Base-by-base conservation (phyloP, 768 basidiomycete genomes). In the Boletus speciosus region DNA sequence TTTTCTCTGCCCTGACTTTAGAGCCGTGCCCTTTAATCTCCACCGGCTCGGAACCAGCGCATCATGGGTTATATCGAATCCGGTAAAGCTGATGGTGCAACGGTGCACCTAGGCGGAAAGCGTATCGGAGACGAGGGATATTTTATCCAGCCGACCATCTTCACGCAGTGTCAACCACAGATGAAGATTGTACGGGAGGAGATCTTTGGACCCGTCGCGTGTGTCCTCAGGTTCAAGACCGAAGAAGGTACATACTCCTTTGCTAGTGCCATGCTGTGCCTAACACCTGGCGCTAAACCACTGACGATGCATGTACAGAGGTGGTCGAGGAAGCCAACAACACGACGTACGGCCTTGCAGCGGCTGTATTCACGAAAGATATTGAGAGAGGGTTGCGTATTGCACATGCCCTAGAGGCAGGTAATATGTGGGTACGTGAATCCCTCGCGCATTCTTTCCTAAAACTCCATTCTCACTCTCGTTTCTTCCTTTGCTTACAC, bases 381-480 rank as follows among this genome's bases (percentile, higher is more conserved):
- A 55, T 80, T 58, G 66, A 70, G 37, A 66, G 71, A 43, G 79
- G 74, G 15, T 66, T 79, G 46, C 65, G 67, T 11, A 71, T 76
- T 29, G 75, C 77, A 15, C 69, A 74, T 47, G 65, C 66, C 40
- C 61, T 82, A 12, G 73, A 80, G 52, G 76, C 76, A 4, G 80
- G 80, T 31, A 78, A 86, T 15, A 81, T 80, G 12, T 91, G 85
- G 83, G 79, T 84, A 51, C 11, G 51, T 66, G 45, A 35, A 29
- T 21, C 31, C 16, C 31, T 6, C 7, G 9, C 14, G n/a, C 15
- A 21, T 31, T 31, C 21, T 27, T 46, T 45, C 16, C 14, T 40
- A 5, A 31, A 21, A 27, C 41, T 45, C 9, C 25, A 12, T 11
- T 6, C 29, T 45, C 29, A n/a, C 29, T 9, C 21, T 5, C 15